A percentile compares a stretch with the other conserved stretches of the same genome.
phyloP scores from a whole-genome alignment of 345 rosid genomes.

The Salix udensis region DNA sequence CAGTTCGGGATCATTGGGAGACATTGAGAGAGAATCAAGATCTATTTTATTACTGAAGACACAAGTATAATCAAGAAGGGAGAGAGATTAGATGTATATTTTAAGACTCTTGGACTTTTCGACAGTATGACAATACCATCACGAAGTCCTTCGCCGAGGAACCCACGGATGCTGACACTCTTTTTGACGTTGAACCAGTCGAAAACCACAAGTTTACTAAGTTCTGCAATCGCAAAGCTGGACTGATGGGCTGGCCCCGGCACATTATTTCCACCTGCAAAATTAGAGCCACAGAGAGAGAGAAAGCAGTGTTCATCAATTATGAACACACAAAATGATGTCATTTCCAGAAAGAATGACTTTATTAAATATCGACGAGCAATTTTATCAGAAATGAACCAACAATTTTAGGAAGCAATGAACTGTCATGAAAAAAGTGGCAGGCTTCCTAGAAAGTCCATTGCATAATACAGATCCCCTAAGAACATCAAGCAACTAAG shows the following conservation, averaged over 20 bases:
- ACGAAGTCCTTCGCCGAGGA: slow-evolving; percentile 76
- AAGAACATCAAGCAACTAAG: neutral
- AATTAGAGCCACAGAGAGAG: neutral
- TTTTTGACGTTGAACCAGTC: slow-evolving; percentile 45
- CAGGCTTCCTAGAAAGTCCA: neutral
- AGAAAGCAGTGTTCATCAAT: neutral
- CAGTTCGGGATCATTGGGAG: neutral
- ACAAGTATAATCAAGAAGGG: slow-evolving; percentile 2
- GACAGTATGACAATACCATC: slow-evolving; percentile 69
- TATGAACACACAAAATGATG: neutral
- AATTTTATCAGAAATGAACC: neutral
- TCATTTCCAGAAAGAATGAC: neutral
- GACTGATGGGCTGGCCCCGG: slow-evolving; percentile 64
- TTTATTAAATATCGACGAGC: neutral
- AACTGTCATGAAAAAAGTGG: neutral
- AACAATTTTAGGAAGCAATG: neutral
- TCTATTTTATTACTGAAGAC: neutral
- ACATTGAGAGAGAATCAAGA: neutral
- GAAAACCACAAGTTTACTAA: slow-evolving; percentile 70
- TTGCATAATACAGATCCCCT: neutral
- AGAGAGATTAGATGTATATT: neutral
- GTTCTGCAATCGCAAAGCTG: slow-evolving; percentile 48
- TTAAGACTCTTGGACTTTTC: slow-evolving; percentile 35
- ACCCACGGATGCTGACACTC: slow-evolving; percentile 50
- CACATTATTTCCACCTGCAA: slow-evolving; percentile 75